These are phyloP conservation scores for Mycena floridula DNA, from an alignment of 768 basidiomycete genomes.

Conservation along the genomic window DNA sequence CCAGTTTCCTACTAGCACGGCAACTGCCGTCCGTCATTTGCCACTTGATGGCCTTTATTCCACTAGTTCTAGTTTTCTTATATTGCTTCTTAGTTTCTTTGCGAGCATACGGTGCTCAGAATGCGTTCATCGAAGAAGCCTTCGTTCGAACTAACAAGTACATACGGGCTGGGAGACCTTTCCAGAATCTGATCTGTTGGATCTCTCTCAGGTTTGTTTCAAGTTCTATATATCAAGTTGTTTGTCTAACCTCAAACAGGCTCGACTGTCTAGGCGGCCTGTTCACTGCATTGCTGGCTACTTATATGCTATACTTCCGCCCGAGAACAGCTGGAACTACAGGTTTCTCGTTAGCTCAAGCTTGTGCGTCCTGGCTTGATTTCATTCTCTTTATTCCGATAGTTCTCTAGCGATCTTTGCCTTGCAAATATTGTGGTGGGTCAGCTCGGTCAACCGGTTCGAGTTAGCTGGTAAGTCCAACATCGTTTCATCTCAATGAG, in stretches of 20 bases:
- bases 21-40: too few relatives aligned
- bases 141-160: constrained; percentile 28
- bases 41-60: too few relatives aligned
- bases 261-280: constrained; percentile 38
- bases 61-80: neutral
- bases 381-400: constrained; percentile 7
- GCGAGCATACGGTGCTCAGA: constrained; percentile 10
- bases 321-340: constrained; percentile 22
- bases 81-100: constrained; percentile 6
- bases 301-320: constrained; percentile 27
- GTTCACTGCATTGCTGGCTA: constrained; percentile 36
- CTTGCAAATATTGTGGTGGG: too few relatives aligned
- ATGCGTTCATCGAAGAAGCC: constrained; percentile 5
- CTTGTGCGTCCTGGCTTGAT: constrained; percentile 11
- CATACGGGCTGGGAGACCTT: constrained; percentile 19
- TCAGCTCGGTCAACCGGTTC: constrained; percentile 16
- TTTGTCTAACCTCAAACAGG: too few relatives aligned
- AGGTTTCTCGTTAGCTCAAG: constrained; percentile 34
- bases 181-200: constrained; percentile 28
- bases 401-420: too few relatives aligned
- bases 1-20: too few relatives aligned
- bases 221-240: too few relatives aligned
- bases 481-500: too few relatives aligned
- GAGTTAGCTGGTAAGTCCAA: constrained; percentile 14
- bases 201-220: constrained; percentile 19